phyloP scores from a whole-genome alignment of 106 monocot species.

The Acanthochlamys bracteata region DNA sequence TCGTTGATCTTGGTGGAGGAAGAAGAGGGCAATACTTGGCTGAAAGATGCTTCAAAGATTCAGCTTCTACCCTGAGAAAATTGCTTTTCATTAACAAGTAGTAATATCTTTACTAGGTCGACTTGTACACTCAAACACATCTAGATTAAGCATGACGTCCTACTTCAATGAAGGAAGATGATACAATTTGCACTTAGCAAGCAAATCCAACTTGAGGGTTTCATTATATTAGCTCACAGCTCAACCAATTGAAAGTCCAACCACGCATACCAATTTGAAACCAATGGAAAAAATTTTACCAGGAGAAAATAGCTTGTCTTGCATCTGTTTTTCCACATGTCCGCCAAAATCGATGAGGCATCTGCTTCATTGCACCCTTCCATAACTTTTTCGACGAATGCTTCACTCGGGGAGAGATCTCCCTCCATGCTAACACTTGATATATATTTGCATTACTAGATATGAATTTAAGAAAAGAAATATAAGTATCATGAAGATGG shows the following conservation, averaged over 20 bases:
- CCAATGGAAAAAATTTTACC: slow-evolving; percentile 38
- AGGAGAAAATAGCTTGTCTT: slow-evolving; percentile 62
- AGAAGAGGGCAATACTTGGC: slow-evolving; percentile 89
- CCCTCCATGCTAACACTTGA: slow-evolving; percentile 57
- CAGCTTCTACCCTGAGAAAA: slow-evolving; percentile 74
- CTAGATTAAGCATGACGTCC: too few relatives aligned
- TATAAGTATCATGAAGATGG: background rate
- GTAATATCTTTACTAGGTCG: background rate
- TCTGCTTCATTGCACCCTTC: slow-evolving; percentile 14
- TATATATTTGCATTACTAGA: slow-evolving; percentile 40
- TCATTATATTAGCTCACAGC: too few relatives aligned
- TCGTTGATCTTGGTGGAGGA: slow-evolving; percentile 94
- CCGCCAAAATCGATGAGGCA: slow-evolving; percentile 17
- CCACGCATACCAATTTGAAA: background rate
- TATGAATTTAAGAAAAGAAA: background rate
- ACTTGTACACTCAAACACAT: background rate
- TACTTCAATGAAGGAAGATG: too few relatives aligned
- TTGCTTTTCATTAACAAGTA: background rate
- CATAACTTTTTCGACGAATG: slow-evolving; percentile 38
- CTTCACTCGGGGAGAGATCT: slow-evolving; percentile 69
- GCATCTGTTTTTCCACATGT: slow-evolving; percentile 50
- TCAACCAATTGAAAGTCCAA: background rate
- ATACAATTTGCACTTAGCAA: too few relatives aligned
- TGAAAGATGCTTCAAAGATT: slow-evolving; percentile 71
- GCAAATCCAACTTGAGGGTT: too few relatives aligned